Percentiles rank a stretch among this genome's conserved stretches.
phyloP scores from a whole-genome alignment of 1,139 yeast genomes.

The Saccharomyces hybrid region DNA sequence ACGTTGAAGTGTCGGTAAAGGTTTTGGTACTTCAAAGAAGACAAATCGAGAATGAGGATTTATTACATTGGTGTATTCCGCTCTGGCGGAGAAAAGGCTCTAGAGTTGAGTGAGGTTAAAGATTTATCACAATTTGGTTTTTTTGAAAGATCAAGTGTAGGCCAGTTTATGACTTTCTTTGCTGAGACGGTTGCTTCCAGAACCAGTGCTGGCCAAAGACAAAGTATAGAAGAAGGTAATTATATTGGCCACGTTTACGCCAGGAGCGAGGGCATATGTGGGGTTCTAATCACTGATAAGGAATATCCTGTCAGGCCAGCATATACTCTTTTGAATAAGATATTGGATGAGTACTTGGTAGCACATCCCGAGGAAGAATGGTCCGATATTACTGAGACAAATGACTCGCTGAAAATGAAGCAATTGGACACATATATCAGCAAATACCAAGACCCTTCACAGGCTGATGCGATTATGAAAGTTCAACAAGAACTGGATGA shows the following conservation, averaged over 20 bases:
- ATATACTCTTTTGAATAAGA: slow-evolving; percentile 81
- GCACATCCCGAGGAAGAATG: slow-evolving; percentile 74
- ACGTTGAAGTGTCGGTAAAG: neutral
- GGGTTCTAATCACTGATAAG: slow-evolving; percentile 85
- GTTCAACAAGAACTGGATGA: slow-evolving; percentile 98
- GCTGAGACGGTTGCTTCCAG: slow-evolving; percentile 85
- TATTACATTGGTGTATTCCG: slow-evolving; percentile 83
- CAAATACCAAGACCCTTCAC: slow-evolving; percentile 93
- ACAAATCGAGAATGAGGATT: slow-evolving; percentile 57
- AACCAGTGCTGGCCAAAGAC: slow-evolving; percentile 86
- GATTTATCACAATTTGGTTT: slow-evolving; percentile 83
- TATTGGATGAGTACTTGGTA: slow-evolving; percentile 82
- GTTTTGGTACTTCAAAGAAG: neutral
- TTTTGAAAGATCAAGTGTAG: slow-evolving; percentile 69
- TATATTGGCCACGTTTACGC: slow-evolving; percentile 91
- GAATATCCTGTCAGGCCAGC: slow-evolving; percentile 99
- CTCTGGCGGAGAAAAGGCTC: slow-evolving; percentile 47
- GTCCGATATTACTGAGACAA: slow-evolving; percentile 48
- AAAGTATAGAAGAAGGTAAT: slow-evolving; percentile 83
- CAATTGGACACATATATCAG: slow-evolving; percentile 62
- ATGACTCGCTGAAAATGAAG: slow-evolving; percentile 46
- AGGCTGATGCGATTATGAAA: slow-evolving; percentile 96
- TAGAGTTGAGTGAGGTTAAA: slow-evolving; percentile 72
- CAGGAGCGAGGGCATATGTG: slow-evolving; percentile 87
- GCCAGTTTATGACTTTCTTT: slow-evolving; percentile 92